Conservation (phyloP, 352 stramenopile genomes). For the Phytophthora idaei region DNA sequence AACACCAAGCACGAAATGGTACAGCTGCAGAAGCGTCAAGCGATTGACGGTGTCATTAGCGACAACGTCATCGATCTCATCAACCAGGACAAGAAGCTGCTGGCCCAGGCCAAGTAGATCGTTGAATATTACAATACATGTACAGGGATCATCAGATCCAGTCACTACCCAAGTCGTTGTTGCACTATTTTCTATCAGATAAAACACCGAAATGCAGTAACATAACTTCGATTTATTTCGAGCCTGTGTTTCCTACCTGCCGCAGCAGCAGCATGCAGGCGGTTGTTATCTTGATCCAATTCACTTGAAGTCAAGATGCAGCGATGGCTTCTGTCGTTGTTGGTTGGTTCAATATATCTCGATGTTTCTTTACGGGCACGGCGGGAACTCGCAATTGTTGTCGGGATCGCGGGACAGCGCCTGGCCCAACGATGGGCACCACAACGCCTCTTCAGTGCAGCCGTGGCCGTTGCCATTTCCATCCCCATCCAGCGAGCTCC, state of each 20-base stretch:
- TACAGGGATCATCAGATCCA: conserved; percentile 1
- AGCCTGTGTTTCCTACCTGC: conserved; percentile 2
- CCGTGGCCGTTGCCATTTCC: conserved; percentile 2
- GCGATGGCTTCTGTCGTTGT: neutral
- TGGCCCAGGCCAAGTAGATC: conserved; percentile 14
- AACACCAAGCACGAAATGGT: conserved; percentile 80
- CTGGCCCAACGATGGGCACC: conserved; percentile 22
- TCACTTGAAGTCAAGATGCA: neutral
- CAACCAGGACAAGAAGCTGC: conserved; percentile 51
- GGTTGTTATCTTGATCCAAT: neutral
- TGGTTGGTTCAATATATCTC: too few species aligned
- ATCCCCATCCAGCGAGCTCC: neutral
- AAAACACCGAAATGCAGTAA: conserved; percentile 1
- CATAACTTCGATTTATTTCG: conserved; percentile 16
- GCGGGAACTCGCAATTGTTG: conserved; percentile 41
- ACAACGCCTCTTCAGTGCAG: conserved; percentile 50
- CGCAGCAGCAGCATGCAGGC: neutral
- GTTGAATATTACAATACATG: neutral
- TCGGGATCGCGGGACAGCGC: conserved; percentile 33
- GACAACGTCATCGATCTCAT: conserved; percentile 84
- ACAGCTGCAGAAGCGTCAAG: conserved; percentile 71
- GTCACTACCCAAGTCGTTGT: too few species aligned
- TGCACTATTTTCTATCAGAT: neutral
- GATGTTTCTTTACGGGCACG: conserved; percentile 13
- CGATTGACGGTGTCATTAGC: conserved; percentile 80